Evolutionary conservation across 805 yeast genomes (phyloP).

Genomic region (Starmerella scarabaei): DNA sequence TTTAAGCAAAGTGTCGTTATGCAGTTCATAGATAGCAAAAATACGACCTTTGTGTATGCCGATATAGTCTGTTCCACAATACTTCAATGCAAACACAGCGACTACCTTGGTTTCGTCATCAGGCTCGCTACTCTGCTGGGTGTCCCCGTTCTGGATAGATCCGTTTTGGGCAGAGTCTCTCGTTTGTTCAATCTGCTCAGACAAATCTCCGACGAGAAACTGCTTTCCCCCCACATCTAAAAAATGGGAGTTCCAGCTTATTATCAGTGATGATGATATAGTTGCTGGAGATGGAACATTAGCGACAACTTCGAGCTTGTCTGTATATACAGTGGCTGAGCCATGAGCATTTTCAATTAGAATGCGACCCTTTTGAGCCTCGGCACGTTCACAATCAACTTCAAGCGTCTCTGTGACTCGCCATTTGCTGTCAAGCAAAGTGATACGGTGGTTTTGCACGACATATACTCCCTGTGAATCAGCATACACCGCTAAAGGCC

Average conservation of each 20-base stretch:
- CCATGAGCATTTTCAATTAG: background rate
- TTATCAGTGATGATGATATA: background rate
- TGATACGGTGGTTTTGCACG: background rate
- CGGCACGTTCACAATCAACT: background rate
- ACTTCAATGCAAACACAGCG: conserved; percentile 7
- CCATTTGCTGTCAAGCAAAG: background rate
- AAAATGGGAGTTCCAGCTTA: background rate
- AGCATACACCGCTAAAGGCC: background rate
- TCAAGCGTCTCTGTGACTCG: background rate
- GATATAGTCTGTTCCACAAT: conserved; percentile 25
- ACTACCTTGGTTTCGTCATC: background rate
- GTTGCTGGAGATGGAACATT: background rate
- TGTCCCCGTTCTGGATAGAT: background rate
- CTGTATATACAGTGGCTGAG: background rate
- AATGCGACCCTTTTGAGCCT: background rate
- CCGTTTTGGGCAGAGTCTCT: background rate
- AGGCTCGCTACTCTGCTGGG: background rate
- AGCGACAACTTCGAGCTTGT: background rate
- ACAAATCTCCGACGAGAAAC: background rate
- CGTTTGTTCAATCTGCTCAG: background rate
- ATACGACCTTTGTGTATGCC: conserved; percentile 15
- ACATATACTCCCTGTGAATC: background rate
- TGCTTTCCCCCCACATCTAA: background rate
- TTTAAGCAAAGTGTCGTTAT: conserved; percentile 6
- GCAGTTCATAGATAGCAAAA: conserved; percentile 14